Conservation (phyloP, 768 basidiomycete species). For the Crucibulum laeve region DNA sequence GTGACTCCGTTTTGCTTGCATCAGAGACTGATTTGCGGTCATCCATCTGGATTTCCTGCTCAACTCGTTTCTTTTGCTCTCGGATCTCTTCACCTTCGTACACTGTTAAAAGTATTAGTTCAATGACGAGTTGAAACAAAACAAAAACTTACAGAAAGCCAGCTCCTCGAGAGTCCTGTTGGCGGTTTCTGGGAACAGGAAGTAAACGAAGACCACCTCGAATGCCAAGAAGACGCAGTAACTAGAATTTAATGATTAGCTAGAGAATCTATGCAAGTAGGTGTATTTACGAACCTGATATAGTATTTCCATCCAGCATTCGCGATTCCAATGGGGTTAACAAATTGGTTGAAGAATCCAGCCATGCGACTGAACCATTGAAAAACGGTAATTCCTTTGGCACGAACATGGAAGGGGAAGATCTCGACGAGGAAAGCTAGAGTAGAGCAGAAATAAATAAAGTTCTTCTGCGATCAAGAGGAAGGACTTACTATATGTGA, state of each 20-base stretch:
- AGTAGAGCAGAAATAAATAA: neutral
- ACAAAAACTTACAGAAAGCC: conserved; percentile 42
- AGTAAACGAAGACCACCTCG: conserved; percentile 52
- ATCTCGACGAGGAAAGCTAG: conserved; percentile 63
- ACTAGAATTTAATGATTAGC: conserved; percentile 8
- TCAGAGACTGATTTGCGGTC: conserved; percentile 2
- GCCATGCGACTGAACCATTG: conserved; percentile 54
- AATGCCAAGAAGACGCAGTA: conserved; percentile 50
- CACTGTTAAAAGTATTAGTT: conserved; percentile 13
- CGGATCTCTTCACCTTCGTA: conserved; percentile 18
- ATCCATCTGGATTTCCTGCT: conserved; percentile 29
- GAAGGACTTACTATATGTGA: conserved; percentile 43
- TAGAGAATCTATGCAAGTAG: neutral
- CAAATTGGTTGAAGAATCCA: conserved; percentile 62
- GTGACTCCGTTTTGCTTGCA: neutral
- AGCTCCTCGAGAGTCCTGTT: conserved; percentile 53
- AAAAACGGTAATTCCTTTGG: conserved; percentile 58
- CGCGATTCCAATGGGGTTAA: conserved; percentile 59
- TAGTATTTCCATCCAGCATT: conserved; percentile 59
- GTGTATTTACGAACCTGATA: conserved; percentile 30
- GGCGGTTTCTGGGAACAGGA: conserved; percentile 60
- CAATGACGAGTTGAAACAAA: conserved; percentile 4
- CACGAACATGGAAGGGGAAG: conserved; percentile 60
- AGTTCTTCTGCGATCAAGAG: neutral
- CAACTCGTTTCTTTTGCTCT: conserved; percentile 32